Conservation (phyloP, 768 basidiomycete genomes). For the Pulveroboletus sp. region DNA sequence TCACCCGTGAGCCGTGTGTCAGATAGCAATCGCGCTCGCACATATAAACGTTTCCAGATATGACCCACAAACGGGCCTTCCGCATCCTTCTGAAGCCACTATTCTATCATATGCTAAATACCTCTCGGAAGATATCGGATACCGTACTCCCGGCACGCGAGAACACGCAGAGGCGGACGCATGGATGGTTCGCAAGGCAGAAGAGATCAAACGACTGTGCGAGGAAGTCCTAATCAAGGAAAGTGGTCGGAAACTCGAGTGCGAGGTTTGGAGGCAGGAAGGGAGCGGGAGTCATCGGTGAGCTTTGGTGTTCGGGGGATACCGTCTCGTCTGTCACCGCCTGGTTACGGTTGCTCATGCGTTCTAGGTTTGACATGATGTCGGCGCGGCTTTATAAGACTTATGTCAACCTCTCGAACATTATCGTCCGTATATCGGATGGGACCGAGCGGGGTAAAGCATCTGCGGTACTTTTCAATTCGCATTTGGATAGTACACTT, state of each 20-base stretch:
- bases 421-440: slow-evolving; percentile 82
- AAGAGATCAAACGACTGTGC: slow-evolving; percentile 60
- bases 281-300: slow-evolving; percentile 88
- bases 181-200: slow-evolving; percentile 74
- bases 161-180: slow-evolving; percentile 84
- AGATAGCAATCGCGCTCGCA: not conserved
- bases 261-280: slow-evolving; percentile 89
- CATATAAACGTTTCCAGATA: slow-evolving; percentile 21
- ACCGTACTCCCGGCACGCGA: slow-evolving; percentile 84
- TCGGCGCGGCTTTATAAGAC: slow-evolving; percentile 77
- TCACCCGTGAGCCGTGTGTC: slow-evolving; percentile 41
- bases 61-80: slow-evolving; percentile 53
- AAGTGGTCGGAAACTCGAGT: slow-evolving; percentile 62
- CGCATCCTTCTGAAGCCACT: slow-evolving; percentile 69
- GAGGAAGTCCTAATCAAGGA: slow-evolving; percentile 46
- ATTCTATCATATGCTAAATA: slow-evolving; percentile 63
- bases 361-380: slow-evolving; percentile 88
- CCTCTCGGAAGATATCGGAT: slow-evolving; percentile 86
- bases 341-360: not conserved
- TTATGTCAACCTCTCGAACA: slow-evolving; percentile 85
- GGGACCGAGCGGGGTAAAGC: slow-evolving; percentile 69
- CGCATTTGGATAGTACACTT: slow-evolving; percentile 87
- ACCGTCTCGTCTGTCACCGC: not conserved
- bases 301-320: slow-evolving; percentile 23
- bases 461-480: slow-evolving; percentile 82